Percentiles rank a stretch among this genome's conserved stretches.
phyloP scores from a whole-genome alignment of 306 rosid genomes.

The Macrotyloma uniflorum region DNA sequence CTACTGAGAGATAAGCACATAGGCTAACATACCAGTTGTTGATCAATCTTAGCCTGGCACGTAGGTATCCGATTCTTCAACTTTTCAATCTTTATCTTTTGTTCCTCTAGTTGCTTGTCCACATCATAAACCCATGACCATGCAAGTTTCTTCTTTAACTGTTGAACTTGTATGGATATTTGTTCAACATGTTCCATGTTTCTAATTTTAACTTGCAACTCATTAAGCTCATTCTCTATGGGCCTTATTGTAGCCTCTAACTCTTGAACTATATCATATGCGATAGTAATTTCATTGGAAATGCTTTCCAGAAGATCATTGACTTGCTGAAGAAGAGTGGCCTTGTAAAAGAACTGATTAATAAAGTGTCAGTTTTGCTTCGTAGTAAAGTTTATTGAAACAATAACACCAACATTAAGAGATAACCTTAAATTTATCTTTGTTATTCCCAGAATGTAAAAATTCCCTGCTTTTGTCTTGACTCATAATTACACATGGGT shows the following conservation, averaged over 20 bases:
- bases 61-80: slow-evolving; percentile 72
- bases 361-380: slow-evolving; percentile 49
- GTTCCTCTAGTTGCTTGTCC: slow-evolving; percentile 63
- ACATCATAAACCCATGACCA: slow-evolving; percentile 94
- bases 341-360: slow-evolving; percentile 92
- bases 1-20: not conserved
- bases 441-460: slow-evolving; percentile 88
- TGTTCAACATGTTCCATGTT: slow-evolving; percentile 85
- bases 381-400: slow-evolving; percentile 28
- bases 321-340: slow-evolving; percentile 96
- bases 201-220: slow-evolving; percentile 72
- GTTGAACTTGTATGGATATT: slow-evolving; percentile 66
- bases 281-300: slow-evolving; percentile 52
- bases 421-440: slow-evolving; percentile 90
- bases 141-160: slow-evolving; percentile 85
- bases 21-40: slow-evolving; percentile 53
- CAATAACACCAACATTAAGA: slow-evolving; percentile 23
- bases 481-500: slow-evolving; percentile 93
- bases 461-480: slow-evolving; percentile 95
- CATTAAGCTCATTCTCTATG: slow-evolving; percentile 76
- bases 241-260: slow-evolving; percentile 80
- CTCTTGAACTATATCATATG: slow-evolving; percentile 59
- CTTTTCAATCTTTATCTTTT: slow-evolving; percentile 58
- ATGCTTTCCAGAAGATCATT: slow-evolving; percentile 78
- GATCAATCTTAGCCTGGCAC: slow-evolving; percentile 78